Conservation (phyloP, 2,329 filamentous ascomycete genomes). For the Scytalidium sp. region DNA sequence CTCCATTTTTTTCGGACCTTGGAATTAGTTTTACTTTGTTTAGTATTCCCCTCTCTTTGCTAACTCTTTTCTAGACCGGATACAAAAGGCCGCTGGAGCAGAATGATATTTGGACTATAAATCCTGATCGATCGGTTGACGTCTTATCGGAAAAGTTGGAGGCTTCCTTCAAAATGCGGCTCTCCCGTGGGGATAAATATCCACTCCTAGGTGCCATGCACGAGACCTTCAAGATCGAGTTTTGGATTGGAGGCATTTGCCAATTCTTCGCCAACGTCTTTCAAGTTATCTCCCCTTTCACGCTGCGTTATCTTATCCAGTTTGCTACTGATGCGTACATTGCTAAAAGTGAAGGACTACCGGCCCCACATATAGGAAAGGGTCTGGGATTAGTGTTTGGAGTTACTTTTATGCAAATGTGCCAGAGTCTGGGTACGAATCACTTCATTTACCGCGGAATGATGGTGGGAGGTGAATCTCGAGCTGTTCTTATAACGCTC, state of each 20-base stretch:
- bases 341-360: constrained; percentile 47
- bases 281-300: constrained; percentile 81
- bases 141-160: constrained; percentile 65
- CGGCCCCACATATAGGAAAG: constrained; percentile 65
- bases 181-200: constrained; percentile 64
- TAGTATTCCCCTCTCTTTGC: neutral
- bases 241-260: constrained; percentile 78
- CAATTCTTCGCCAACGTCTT: constrained; percentile 70
- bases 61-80: constrained; percentile 55
- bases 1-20: neutral
- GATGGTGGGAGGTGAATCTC: constrained; percentile 81
- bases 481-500: constrained; percentile 77
- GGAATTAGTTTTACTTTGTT: neutral
- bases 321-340: constrained; percentile 79
- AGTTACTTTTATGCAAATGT: constrained; percentile 79
- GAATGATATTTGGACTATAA: constrained; percentile 86
- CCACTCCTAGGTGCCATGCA: constrained; percentile 79
- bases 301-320: constrained; percentile 79
- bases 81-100: constrained; percentile 81
- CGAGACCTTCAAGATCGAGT: constrained; percentile 82
- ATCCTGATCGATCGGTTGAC: constrained; percentile 73
- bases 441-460: constrained; percentile 94
- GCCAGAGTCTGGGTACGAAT: constrained; percentile 77
- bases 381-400: constrained; percentile 84
- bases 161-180: constrained; percentile 65